These are phyloP conservation scores for Axilococcus clingmanii DNA, from an alignment of 139 green algal genomes.

Conservation along the genomic window DNA sequence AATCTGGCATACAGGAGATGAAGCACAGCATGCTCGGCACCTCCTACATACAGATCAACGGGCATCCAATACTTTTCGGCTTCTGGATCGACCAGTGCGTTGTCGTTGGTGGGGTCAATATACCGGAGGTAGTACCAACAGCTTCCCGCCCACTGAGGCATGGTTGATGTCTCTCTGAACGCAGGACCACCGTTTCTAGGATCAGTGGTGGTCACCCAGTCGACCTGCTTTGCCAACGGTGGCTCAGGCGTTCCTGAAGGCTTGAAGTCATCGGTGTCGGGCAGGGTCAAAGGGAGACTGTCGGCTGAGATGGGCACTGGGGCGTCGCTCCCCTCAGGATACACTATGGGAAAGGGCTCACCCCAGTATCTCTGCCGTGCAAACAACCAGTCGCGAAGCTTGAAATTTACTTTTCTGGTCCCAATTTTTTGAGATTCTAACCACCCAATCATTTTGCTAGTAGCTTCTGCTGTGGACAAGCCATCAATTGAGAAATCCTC, in stretches of 20 bases:
- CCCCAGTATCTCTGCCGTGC: conserved; percentile 98
- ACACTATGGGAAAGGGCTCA: conserved; percentile 96
- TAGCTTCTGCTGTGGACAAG: conserved; percentile 33
- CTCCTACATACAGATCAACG: conserved; percentile 98
- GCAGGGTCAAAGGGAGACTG: conserved; percentile 81
- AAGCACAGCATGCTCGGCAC: conserved; percentile 96
- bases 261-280: conserved; percentile 80
- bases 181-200: conserved; percentile 40
- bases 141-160: conserved; percentile 83
- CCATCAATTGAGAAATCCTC: conserved; percentile 66
- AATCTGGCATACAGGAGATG: conserved; percentile 98
- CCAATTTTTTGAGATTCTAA: conserved; percentile 31
- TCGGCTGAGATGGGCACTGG: conserved; percentile 59
- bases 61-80: conserved; percentile 95
- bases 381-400: conserved; percentile 98
- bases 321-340: conserved; percentile 46
- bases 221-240: conserved; percentile 67
- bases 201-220: conserved; percentile 72
- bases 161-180: conserved; percentile 88
- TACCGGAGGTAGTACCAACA: conserved; percentile 97
- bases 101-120: conserved; percentile 77
- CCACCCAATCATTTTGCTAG: conserved; percentile 33
- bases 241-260: conserved; percentile 75
- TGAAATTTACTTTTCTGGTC: conserved; percentile 82
- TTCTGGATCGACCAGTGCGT: conserved; percentile 60